Conservation (phyloP, 2,329 filamentous ascomycete genomes). For the Nigrospora osmanthi region DNA sequence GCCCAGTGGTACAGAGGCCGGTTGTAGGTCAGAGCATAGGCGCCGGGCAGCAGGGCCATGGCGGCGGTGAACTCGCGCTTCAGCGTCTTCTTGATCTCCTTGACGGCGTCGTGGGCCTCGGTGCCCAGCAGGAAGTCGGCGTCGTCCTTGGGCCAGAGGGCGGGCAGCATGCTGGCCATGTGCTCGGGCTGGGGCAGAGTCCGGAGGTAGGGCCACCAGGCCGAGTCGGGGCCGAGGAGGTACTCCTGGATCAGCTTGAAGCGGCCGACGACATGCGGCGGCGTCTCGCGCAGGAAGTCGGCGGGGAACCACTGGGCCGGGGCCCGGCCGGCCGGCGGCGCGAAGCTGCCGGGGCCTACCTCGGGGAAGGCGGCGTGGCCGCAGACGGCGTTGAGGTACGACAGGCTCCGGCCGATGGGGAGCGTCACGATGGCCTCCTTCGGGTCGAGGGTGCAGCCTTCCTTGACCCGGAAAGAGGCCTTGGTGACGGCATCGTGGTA, state of each 20-base stretch:
- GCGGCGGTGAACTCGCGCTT: slow-evolving; percentile 38
- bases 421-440: slow-evolving; percentile 42
- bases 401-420: slow-evolving; percentile 45
- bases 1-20: slow-evolving; percentile 55
- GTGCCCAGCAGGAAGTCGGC: slow-evolving; percentile 37
- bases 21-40: slow-evolving; percentile 27
- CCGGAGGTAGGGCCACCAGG: slow-evolving; percentile 62
- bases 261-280: slow-evolving; percentile 53
- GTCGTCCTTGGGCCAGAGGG: slow-evolving; percentile 58
- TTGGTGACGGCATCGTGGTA: slow-evolving; percentile 41
- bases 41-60: slow-evolving; percentile 25
- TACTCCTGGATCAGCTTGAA: slow-evolving; percentile 66
- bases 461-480: slow-evolving; percentile 44
- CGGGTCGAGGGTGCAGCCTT: slow-evolving; percentile 18
- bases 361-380: slow-evolving; percentile 16
- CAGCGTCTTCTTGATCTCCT: slow-evolving; percentile 36
- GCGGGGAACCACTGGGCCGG: slow-evolving; percentile 30
- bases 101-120: slow-evolving; percentile 19
- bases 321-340: slow-evolving; percentile 3
- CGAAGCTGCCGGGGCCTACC: slow-evolving; percentile 5
- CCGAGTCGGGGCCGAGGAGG: slow-evolving; percentile 47
- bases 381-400: slow-evolving; percentile 48
- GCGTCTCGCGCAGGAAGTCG: slow-evolving; percentile 38
- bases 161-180: slow-evolving; percentile 44
- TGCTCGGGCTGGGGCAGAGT: slow-evolving; percentile 56